Evolutionary conservation across 2,329 filamentous ascomycete genomes (phyloP), one percentile per base, ranked within the genome.

Genomic region (Monilinia fructigena): DNA sequence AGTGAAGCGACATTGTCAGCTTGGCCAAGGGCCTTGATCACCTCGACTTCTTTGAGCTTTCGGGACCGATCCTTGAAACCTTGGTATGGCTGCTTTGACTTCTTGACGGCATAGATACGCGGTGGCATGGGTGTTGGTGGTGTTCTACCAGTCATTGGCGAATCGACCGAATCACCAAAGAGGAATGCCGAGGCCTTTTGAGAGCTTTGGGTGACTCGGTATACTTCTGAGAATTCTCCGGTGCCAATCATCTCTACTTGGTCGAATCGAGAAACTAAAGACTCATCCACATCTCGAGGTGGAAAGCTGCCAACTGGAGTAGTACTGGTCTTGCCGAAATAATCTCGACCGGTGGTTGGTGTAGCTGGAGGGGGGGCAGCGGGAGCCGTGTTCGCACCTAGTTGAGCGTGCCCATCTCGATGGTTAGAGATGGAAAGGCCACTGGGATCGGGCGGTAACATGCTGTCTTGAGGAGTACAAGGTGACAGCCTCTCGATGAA

Each of bases 151-250:
- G 77, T 78, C 1, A 79, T 80, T 1, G 84, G 80, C 1, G 82
- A 84, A 68, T 78, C 77, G 52, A 38, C 55, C 55, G 80, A 78
- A 60, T 73, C 72, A 63, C 67, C 80, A 65, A 72, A 81, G 73
- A 77, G 81, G 77, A 73, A 82, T 72, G 71, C 78, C 74, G 67
- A 78, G 73, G 71, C 79, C 75, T 48, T 78, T 72, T 69, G 58
- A 11, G 67, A 48, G 23, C 66, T 69, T 66, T 83, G 79, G 18
- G 86, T 86, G 5, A 97, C 93, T 47, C 89, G 87, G 77, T 92
- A 99, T 0, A 99, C 95, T 66, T 90, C 86, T 0, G 95, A 98
- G 75, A 99, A 99, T 76, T 97, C 94, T 67, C 95, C 95, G 68
- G 89, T 89, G 58, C 94, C 94, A 70, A 94, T 85, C 67, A 89